Percentiles rank a stretch among this genome's conserved stretches.
These are phyloP conservation scores for Auriscalpium microsporum DNA, from an alignment of 768 basidiomycete genomes.

Conservation along the genomic window DNA sequence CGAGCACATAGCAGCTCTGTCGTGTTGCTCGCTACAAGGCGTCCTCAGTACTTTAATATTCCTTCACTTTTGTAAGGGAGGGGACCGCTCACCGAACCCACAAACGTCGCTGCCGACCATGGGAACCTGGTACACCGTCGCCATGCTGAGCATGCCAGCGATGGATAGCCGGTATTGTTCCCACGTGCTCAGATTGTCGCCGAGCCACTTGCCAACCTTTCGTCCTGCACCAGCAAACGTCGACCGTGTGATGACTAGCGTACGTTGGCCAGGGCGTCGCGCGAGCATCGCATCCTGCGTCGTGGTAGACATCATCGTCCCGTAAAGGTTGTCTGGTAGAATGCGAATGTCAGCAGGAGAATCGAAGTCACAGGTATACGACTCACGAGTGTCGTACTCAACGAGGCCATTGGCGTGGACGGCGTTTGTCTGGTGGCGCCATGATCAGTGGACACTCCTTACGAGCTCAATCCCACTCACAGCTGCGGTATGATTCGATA, in stretches of 20 bases:
- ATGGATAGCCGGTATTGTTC: slow-evolving; percentile 51
- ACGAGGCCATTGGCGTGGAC: slow-evolving; percentile 49
- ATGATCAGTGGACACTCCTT: neutral
- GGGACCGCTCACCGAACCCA: no score
- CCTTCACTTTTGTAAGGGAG: no score
- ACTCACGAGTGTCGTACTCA: slow-evolving; percentile 47
- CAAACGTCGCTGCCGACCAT: slow-evolving; percentile 64
- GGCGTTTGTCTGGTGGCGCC: slow-evolving; percentile 21
- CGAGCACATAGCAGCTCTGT: slow-evolving; percentile 64
- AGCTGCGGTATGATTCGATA: slow-evolving; percentile 47
- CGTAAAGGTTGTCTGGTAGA: slow-evolving; percentile 48
- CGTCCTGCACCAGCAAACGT: slow-evolving; percentile 63
- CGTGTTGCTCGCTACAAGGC: slow-evolving; percentile 39
- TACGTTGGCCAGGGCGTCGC: slow-evolving; percentile 50
- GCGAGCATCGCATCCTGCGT: slow-evolving; percentile 55
- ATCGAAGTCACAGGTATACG: neutral
- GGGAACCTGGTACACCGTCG: slow-evolving; percentile 55
- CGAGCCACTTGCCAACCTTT: slow-evolving; percentile 68
- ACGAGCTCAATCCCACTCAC: slow-evolving; percentile 26
- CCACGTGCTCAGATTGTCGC: slow-evolving; percentile 57
- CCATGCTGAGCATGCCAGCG: slow-evolving; percentile 57
- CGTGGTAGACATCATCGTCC: slow-evolving; percentile 61
- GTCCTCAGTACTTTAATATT: neutral
- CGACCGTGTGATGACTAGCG: slow-evolving; percentile 64
- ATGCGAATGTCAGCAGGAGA: neutral